Percentiles rank a stretch among this genome's conserved stretches.
Evolutionary conservation across 352 stramenopile species (phyloP).

Genomic region (Phytophthora citricola): DNA sequence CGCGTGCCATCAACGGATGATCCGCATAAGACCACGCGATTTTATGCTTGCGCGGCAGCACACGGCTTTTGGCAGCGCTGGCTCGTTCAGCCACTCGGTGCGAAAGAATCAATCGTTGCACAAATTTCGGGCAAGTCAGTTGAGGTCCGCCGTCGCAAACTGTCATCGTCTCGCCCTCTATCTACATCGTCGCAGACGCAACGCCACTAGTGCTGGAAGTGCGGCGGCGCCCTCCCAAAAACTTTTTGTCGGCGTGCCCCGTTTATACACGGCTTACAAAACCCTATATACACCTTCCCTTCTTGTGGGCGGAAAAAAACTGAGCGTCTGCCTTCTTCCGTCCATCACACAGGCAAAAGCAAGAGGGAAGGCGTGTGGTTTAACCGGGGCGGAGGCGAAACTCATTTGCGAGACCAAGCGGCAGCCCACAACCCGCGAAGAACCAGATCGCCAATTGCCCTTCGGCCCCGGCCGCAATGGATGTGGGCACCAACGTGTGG

Average conservation of each 20-base stretch:
- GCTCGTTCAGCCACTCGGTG: neutral
- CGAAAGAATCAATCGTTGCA: conserved; percentile 2
- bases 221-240: conserved; percentile 8
- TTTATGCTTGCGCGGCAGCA: neutral
- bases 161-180: neutral
- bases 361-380: conserved; percentile 7
- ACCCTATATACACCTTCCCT: conserved; percentile 3
- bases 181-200: conserved; percentile 6
- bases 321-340: conserved; percentile 19
- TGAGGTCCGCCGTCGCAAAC: conserved; percentile 5
- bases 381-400: conserved; percentile 8
- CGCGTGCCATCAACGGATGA: neutral
- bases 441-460: conserved; percentile 7
- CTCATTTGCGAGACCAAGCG: conserved; percentile 30
- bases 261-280: conserved; percentile 23
- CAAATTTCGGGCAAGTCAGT: neutral
- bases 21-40: conserved; percentile 8
- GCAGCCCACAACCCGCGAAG: conserved; percentile 18
- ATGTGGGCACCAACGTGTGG: conserved; percentile 86
- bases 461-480: conserved; percentile 49
- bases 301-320: conserved; percentile 14
- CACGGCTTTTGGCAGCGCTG: neutral
- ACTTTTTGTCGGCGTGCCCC: neutral
- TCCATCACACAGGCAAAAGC: conserved; percentile 19
- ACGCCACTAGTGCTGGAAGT: neutral